Evolutionary conservation across 306 rosid species (phyloP).

Genomic region (Prunus persica): DNA sequence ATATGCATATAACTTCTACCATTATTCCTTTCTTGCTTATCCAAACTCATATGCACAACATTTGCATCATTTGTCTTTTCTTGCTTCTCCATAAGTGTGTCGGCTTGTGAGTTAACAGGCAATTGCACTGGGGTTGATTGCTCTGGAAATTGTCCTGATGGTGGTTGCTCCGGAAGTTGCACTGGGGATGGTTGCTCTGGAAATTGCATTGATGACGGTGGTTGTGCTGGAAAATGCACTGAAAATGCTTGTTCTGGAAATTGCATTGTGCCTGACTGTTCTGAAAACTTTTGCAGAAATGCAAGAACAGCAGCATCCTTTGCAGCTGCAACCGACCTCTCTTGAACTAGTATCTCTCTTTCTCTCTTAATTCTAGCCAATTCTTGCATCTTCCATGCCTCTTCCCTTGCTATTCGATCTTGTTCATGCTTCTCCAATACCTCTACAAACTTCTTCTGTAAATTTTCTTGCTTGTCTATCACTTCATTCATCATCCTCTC

Average conservation of each 20-base stretch:
- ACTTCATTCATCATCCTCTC: constrained; percentile 65
- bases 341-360: constrained; percentile 58
- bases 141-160: background rate
- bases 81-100: constrained; percentile 26
- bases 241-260: constrained; percentile 32
- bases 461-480: constrained; percentile 60
- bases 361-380: constrained; percentile 56
- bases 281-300: constrained; percentile 50
- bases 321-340: constrained; percentile 67
- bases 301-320: constrained; percentile 75
- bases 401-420: constrained; percentile 66
- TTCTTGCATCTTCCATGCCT: constrained; percentile 72
- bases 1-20: constrained; percentile 36
- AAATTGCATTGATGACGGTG: constrained; percentile 18
- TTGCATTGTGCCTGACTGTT: constrained; percentile 33
- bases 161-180: constrained; percentile 25
- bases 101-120: constrained; percentile 9
- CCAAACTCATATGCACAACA: constrained; percentile 1
- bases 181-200: constrained; percentile 34
- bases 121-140: constrained; percentile 8
- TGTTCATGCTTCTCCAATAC: constrained; percentile 59
- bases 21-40: constrained; percentile 30
- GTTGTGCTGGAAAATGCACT: constrained; percentile 34
- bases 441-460: constrained; percentile 66
- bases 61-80: constrained; percentile 31